Evolutionary conservation across 169 alveolate genomes (phyloP), one percentile per base, ranked within the genome.

Genomic region (Cryptosporidium canis): DNA sequence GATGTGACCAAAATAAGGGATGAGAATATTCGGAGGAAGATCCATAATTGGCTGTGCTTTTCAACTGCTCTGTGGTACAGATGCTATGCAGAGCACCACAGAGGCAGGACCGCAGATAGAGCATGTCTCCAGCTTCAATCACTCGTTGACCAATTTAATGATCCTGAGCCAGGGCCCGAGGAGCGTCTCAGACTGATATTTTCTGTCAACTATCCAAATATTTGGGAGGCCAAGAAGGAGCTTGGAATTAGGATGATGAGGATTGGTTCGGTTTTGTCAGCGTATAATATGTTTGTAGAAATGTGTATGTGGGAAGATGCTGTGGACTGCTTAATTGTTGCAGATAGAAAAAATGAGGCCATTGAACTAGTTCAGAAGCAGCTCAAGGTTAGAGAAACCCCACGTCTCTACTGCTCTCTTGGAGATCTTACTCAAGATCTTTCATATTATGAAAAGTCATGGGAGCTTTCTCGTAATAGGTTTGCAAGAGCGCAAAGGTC

Each of bases 281-380:
- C 98, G n/a, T 94, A 85, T 91, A 96, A 94, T 68, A 83, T 91
- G 56, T 93, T 96, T 83, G 92, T 90, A 84, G 96, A 93, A 56
- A 90, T 94, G 72, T 90, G 91, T 56, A 87, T 95, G 94, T 95
- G 95, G 93, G 98, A 96, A 83, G 98, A 95, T 33, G 96, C 97
- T 0, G 95, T 95, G 35, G 95, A 95, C 41, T 94, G 97, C 24
- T 83, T 95, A 82, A 91, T 94, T 66, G 94, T 95, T 66, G 95
- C 96, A 1, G 96, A 94, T 37, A 92, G 95, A 55, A 55, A 84
- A 35, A 90, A 91, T 39, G 92, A 93, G 35, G 98, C 98, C 4
- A 92, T 91, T 77, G 92, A 93, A 53, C 77, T 94, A 66, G 96
- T 96, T 41, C 83, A 92, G 48, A 92, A 93, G 67, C 92, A 92